phyloP scores from a whole-genome alignment of 306 rosid genomes.

The Castanea mollissima region DNA sequence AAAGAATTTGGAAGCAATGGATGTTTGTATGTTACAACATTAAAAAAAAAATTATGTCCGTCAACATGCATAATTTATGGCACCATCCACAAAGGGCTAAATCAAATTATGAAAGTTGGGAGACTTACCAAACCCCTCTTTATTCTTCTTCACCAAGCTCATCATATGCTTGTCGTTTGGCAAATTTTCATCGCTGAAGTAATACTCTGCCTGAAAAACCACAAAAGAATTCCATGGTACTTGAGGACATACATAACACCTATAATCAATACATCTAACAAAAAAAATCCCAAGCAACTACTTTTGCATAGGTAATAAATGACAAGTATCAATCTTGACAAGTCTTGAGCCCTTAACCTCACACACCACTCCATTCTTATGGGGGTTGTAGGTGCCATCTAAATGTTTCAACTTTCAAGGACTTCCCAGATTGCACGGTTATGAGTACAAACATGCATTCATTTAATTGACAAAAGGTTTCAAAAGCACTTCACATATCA shows the following conservation, averaged over 20 bases:
- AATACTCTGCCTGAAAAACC: slow-evolving; percentile 82
- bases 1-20: not conserved
- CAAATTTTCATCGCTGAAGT: slow-evolving; percentile 87
- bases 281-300: not conserved
- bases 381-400: not conserved
- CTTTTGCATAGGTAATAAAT: not conserved
- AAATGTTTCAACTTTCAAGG: not conserved
- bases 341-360: not conserved
- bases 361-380: not conserved
- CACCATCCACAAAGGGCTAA: not conserved
- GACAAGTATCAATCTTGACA: not conserved
- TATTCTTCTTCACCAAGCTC: slow-evolving; percentile 70
- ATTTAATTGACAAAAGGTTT: not conserved
- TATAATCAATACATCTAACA: not conserved
- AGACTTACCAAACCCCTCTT: slow-evolving; percentile 83
- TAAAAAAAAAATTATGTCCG: not conserved
- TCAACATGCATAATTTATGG: not conserved
- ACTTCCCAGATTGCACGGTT: not conserved
- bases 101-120: not conserved
- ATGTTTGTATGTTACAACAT: not conserved
- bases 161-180: slow-evolving; percentile 60
- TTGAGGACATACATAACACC: not conserved
- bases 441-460: not conserved
- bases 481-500: not conserved
- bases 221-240: not conserved